Evolutionary conservation across 75 land plant genomes (phyloP).

Genomic region (Picea glauca): DNA sequence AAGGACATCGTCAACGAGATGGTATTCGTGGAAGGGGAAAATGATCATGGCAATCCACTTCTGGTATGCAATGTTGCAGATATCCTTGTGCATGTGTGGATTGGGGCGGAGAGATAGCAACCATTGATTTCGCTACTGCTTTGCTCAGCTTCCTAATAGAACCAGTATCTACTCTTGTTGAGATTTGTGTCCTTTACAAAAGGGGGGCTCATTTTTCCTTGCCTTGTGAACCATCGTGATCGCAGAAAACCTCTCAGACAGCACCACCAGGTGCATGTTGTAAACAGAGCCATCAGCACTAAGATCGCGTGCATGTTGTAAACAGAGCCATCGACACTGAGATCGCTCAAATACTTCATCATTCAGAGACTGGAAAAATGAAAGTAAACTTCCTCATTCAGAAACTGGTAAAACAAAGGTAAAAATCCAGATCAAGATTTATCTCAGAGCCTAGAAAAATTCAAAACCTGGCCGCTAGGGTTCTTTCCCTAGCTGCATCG

Average conservation of each 20-base stretch:
- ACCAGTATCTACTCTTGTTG: slow-evolving; percentile 31
- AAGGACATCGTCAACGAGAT: slow-evolving; percentile 30
- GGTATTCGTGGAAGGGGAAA: slow-evolving; percentile 63
- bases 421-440: too few relatives aligned
- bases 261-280: too few relatives aligned
- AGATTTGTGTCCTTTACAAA: slow-evolving; percentile 38
- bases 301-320: too few relatives aligned
- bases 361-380: too few relatives aligned
- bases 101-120: slow-evolving; percentile 62
- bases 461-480: too few relatives aligned
- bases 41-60: slow-evolving; percentile 46
- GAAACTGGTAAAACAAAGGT: slow-evolving; percentile 30
- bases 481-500: too few relatives aligned
- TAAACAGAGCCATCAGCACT: too few relatives aligned
- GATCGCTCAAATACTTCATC: too few relatives aligned
- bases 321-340: slow-evolving; percentile 53
- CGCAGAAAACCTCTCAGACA: too few relatives aligned
- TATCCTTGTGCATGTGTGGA: slow-evolving; percentile 67
- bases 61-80: too few relatives aligned
- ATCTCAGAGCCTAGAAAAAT: too few relatives aligned
- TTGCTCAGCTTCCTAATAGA: slow-evolving; percentile 30
- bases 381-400: slow-evolving; percentile 56
- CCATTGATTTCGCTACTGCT: slow-evolving; percentile 55
- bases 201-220: slow-evolving; percentile 27
- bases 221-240: slow-evolving; percentile 59